Base-by-base conservation (phyloP, 2,329 filamentous ascomycete genomes). In the Hirsutella thompsonii region DNA sequence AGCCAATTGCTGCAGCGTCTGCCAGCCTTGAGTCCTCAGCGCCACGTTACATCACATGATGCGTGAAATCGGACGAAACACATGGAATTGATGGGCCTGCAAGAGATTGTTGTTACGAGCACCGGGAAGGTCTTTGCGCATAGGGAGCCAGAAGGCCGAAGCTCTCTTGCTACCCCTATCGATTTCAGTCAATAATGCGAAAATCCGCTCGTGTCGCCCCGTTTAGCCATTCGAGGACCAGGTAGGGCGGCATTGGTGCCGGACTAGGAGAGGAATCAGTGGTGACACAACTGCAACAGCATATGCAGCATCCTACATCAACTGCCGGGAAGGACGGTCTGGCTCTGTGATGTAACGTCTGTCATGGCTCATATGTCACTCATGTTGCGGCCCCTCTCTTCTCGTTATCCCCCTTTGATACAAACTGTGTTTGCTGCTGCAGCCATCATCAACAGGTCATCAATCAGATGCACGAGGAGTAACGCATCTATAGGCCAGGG, bases 41-140 rank as follows among this genome's bases (percentile, higher is more conserved):
- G 30, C 30, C 16, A 39, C 37, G 29, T 32, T 21, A 32, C 37
- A 39, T 39, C 29, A 39, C 37, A 36, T 40, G 16, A 35, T 40
- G 38, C 38, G 10, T 20, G 20, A 23, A 16, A 20, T 40, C 34
- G 38, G 38, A 32, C 38, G 34, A 9, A 28, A 40, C 36, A 36
- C 6, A 20, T 20, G 19, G 34, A 10, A 11, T 16, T 20, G 18
- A 36, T 8, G 10, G 34, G 16, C 18, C 6, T 6, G 11, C 23
- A 11, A 11, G 6, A 11, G 23, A 26, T 11, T 26, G 11, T 26
- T 26, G 23, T 26, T 6, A 26, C 23, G 11, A 26, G 23, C 23
- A 11, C n/a, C n/a, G n/a, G n/a, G n/a, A n/a, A n/a, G n/a, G 23
- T 26, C 6, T 26, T 26, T 6, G 11, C 23, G 23, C 11, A 6